phyloP scores from a whole-genome alignment of 2,329 filamentous ascomycete genomes.

The Madurella mycetomatis region DNA sequence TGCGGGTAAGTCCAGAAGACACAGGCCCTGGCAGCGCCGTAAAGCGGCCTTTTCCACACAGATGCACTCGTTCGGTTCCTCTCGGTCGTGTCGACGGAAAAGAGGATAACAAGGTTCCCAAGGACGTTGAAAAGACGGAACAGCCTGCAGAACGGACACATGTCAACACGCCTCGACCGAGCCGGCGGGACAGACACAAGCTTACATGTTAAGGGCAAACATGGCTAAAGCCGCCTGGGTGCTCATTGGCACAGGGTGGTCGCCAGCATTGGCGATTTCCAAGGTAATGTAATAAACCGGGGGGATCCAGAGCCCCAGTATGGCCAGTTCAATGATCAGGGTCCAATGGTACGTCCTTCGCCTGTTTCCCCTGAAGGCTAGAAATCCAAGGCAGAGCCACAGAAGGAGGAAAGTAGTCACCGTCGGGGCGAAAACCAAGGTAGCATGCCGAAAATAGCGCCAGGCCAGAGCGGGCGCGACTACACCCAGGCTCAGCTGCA shows the following conservation, averaged over 20 bases:
- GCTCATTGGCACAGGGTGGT: constrained; percentile 12
- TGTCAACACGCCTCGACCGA: not conserved
- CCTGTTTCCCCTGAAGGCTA: constrained; percentile 32
- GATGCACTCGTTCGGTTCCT: constrained; percentile 2
- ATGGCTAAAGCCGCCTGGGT: constrained; percentile 33
- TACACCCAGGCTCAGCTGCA: constrained; percentile 35
- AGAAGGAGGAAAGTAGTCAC: constrained; percentile 38
- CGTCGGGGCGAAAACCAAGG: constrained; percentile 33
- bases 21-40: constrained; percentile 3
- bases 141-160: constrained; percentile 6
- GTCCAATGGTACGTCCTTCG: constrained; percentile 39
- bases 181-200: not conserved
- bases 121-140: constrained; percentile 21
- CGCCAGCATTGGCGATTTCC: constrained; percentile 5
- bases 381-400: constrained; percentile 33
- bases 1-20: constrained; percentile 22
- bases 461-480: constrained; percentile 37
- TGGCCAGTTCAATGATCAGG: constrained; percentile 35
- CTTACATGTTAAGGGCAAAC: constrained; percentile 38
- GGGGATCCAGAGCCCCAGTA: constrained; percentile 32
- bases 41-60: constrained; percentile 7
- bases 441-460: constrained; percentile 32
- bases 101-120: constrained; percentile 17
- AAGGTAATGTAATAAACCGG: constrained; percentile 28
- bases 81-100: constrained; percentile 12